phyloP scores from a whole-genome alignment of 1,284 basidiomycete species.

The Veloboletus limbatus region DNA sequence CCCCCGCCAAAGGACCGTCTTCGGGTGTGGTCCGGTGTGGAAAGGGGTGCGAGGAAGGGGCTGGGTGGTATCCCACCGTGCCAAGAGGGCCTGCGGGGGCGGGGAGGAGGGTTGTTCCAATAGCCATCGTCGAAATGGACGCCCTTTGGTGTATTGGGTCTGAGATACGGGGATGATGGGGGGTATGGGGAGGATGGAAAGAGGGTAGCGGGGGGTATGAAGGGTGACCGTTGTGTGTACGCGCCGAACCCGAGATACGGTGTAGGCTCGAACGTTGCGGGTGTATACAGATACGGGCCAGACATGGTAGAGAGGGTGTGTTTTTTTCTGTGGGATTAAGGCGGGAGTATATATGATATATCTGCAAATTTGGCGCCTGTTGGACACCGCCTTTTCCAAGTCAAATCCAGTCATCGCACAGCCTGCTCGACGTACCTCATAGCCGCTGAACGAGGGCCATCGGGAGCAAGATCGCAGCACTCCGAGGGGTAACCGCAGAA shows the following conservation, averaged over 20 bases:
- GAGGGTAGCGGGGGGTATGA: constrained; percentile 38
- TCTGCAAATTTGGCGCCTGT: constrained; percentile 12
- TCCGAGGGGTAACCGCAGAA: no score
- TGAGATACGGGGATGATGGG: constrained; percentile 26
- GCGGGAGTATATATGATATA: constrained; percentile 13
- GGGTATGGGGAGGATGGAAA: constrained; percentile 33
- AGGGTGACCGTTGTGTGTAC: constrained; percentile 38
- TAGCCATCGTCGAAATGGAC: constrained; percentile 18
- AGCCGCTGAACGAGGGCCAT: no score
- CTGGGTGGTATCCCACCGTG: constrained; percentile 31
- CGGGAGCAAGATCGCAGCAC: no score
- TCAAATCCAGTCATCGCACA: constrained; percentile 19
- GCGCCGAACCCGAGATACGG: constrained; percentile 30
- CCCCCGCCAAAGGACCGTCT: constrained; percentile 42
- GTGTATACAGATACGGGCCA: constrained; percentile 40
- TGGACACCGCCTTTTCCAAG: constrained; percentile 21
- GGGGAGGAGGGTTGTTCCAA: constrained; percentile 22
- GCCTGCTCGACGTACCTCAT: constrained; percentile 18
- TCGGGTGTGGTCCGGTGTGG: constrained; percentile 23
- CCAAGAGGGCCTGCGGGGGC: constrained; percentile 42
- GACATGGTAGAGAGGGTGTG: constrained; percentile 42
- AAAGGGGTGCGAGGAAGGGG: constrained; percentile 23
- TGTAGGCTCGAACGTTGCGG: constrained; percentile 30
- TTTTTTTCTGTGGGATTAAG: not conserved
- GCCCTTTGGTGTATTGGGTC: constrained; percentile 23